Evolutionary conservation across 1,284 basidiomycete species (phyloP), one percentile per base, ranked within the genome.

Genomic region (Ceratobasidium sp.): DNA sequence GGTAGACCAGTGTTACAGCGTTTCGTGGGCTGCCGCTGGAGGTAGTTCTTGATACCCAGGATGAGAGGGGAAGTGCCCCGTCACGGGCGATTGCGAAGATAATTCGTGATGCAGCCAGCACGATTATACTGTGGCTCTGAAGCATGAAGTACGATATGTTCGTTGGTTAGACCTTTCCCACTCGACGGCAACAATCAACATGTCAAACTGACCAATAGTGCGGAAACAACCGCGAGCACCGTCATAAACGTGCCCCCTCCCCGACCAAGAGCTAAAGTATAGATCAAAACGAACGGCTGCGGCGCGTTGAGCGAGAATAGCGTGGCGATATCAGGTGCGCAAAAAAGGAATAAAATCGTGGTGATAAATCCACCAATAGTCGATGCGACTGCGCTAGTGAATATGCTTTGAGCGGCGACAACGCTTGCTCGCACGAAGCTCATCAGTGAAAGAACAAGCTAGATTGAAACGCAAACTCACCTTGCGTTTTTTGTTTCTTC

Each of bases 1-100:
- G 70, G 57, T 64, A 71, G 54, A 82, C 80, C 35, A 81, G 79
- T 3, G 80, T 81, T 14, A 82, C 81, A 18, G 84, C 82, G 65
- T 85, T 84, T 66, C 79, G 80, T 0, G 84, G 84, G 60, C 82
- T 79, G 0, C 84, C 84, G 44, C 83, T 82, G 2, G 78, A 65
- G 38, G 83, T 80, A 30, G 83, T 83, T 41, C 81, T 81, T 41
- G 83, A 82, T 48, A 85, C 82, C 83, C 82, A 85, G 14, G 57
- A 69, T 1, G 81, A 82, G 20, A 83, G 82, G n/a, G 84, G 84
- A 0, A 85, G 80, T 27, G 84, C 82, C 0, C 84, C 84, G 70
- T 85, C 84, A 5, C 84, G 81, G 1, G 84, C 84, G 33, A 85
- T 82, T 35, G 83, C 84, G 48, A 84, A 85, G 54, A 85, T 81